Conservation (phyloP, 129 eudicot genomes). For the Escallonia herrerae region DNA sequence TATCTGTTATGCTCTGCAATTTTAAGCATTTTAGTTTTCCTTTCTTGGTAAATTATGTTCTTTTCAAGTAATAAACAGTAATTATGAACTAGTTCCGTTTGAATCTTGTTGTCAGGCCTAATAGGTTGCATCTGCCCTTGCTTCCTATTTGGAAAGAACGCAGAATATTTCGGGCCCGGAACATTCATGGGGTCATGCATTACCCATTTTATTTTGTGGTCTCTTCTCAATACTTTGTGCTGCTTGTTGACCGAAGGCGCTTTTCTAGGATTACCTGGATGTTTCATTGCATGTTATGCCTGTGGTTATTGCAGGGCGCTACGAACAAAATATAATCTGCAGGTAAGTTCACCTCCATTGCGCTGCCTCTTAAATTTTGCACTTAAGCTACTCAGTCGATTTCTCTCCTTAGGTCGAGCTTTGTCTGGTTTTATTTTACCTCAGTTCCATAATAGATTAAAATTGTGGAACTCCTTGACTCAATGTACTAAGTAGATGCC, state of each 20-base stretch:
- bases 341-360: conserved; percentile 33
- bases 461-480: not conserved
- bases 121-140: conserved; percentile 79
- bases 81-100: conserved; percentile 7
- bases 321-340: conserved; percentile 59
- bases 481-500: too few relatives aligned
- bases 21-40: not conserved
- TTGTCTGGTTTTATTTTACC: too few relatives aligned
- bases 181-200: conserved; percentile 64
- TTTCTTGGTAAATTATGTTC: not conserved
- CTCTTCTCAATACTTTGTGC: conserved; percentile 57
- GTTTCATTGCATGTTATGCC: conserved; percentile 81
- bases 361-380: not conserved
- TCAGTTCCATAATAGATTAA: too few relatives aligned
- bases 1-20: too few relatives aligned
- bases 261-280: conserved; percentile 70
- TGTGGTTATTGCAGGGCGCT: conserved; percentile 74
- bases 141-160: conserved; percentile 81
- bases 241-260: conserved; percentile 68
- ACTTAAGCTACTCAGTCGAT: too few relatives aligned
- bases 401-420: too few relatives aligned
- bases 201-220: conserved; percentile 74
- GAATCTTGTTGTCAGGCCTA: conserved; percentile 37
- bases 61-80: too few relatives aligned
- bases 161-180: conserved; percentile 70